Percentiles rank a stretch among this genome's conserved stretches.
Evolutionary conservation across 2,329 filamentous ascomycete genomes (phyloP).

Genomic region (Colletotrichum sp.): DNA sequence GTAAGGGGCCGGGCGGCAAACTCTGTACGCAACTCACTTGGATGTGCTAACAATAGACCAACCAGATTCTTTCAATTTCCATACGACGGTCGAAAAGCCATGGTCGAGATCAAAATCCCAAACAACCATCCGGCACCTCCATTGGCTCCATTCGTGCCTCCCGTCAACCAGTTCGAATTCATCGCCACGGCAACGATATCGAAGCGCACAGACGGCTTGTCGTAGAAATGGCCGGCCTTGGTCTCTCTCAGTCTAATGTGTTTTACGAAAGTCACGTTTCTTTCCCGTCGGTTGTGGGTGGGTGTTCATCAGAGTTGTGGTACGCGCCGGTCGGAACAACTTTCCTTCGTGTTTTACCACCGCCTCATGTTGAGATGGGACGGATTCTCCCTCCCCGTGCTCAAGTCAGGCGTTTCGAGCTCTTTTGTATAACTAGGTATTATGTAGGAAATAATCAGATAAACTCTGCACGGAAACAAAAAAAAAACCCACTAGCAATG

Average conservation of each 20-base stretch:
- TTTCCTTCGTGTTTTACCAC: constrained; percentile 9
- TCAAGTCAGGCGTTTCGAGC: neutral
- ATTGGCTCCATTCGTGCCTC: constrained; percentile 2
- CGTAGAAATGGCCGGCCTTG: neutral
- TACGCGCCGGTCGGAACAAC: neutral
- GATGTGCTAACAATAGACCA: neutral
- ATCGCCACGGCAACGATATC: constrained; percentile 19
- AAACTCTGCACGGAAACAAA: neutral
- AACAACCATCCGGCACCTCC: neutral
- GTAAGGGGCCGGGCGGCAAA: neutral
- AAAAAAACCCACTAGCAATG: neutral
- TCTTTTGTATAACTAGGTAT: neutral
- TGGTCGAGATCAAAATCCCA: constrained; percentile 12
- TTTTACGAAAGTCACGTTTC: neutral
- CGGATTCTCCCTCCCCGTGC: neutral
- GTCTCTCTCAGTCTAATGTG: neutral
- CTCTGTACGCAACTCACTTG: neutral
- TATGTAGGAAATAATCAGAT: neutral
- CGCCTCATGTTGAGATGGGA: constrained; percentile 6
- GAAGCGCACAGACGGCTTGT: constrained; percentile 16
- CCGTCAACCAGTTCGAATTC: constrained; percentile 15
- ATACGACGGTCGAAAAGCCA: constrained; percentile 5
- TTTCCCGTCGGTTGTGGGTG: neutral
- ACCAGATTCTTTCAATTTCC: constrained; percentile 2
- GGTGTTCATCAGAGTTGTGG: neutral